Conservation (phyloP, 129 eudicot species). For the Sambucus nigra region DNA sequence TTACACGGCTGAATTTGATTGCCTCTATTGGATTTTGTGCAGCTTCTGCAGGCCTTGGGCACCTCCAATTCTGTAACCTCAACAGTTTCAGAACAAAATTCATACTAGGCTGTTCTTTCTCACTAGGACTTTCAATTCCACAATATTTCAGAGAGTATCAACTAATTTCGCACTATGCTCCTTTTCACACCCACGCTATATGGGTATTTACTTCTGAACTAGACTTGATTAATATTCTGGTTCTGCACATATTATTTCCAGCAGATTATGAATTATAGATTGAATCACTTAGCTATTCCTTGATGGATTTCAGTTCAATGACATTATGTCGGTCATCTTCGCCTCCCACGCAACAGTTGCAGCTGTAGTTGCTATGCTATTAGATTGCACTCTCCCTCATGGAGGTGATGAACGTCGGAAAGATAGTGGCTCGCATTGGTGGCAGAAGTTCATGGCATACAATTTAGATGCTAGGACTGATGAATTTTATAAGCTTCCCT, state of each 20-base stretch:
- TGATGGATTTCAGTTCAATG: slow-evolving; percentile 50
- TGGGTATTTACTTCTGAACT: slow-evolving; percentile 35
- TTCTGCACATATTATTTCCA: not conserved
- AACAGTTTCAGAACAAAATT: slow-evolving; percentile 68
- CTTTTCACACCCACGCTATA: slow-evolving; percentile 46
- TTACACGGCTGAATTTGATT: not conserved
- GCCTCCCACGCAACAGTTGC: slow-evolving; percentile 66
- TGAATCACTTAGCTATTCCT: not conserved
- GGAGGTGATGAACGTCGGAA: slow-evolving; percentile 30
- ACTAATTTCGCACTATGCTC: slow-evolving; percentile 19
- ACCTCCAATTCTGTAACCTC: slow-evolving; percentile 73
- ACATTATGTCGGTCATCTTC: slow-evolving; percentile 32
- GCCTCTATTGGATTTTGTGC: slow-evolving; percentile 1
- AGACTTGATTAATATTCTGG: not conserved
- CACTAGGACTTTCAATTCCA: slow-evolving; percentile 60
- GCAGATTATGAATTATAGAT: no score
- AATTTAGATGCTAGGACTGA: slow-evolving; percentile 16
- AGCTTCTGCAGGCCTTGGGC: slow-evolving; percentile 62
- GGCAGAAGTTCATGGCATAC: slow-evolving; percentile 44
- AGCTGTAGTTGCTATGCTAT: slow-evolving; percentile 30
- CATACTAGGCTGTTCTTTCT: slow-evolving; percentile 58
- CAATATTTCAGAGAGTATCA: slow-evolving; percentile 54
- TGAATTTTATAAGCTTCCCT: slow-evolving; percentile 22
- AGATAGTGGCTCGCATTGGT: slow-evolving; percentile 52
- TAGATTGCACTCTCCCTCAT: slow-evolving; percentile 44